These are phyloP conservation scores for Saturnispora saitoi DNA, from an alignment of 805 yeast species.

Conservation along the genomic window DNA sequence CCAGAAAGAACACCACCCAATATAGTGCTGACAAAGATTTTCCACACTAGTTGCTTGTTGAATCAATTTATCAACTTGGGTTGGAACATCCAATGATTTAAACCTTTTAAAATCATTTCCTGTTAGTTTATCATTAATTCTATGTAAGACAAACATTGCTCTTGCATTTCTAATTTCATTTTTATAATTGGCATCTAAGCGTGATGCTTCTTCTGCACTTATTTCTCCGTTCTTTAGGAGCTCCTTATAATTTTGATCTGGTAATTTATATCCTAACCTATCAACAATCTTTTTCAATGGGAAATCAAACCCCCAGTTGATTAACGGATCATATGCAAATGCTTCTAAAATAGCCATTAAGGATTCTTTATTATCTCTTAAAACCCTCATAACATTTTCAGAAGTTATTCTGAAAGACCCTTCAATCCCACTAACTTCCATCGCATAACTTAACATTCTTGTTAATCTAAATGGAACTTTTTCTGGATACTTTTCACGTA, in stretches of 20 bases:
- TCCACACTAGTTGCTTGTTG: constrained; percentile 96
- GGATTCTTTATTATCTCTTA: constrained; percentile 90
- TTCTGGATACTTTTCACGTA: constrained; percentile 95
- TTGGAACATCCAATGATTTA: constrained; percentile 66
- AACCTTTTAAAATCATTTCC: constrained; percentile 84
- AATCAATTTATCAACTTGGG: constrained; percentile 87
- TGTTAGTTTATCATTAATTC: constrained; percentile 86
- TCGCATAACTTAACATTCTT: constrained; percentile 93
- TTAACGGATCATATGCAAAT: constrained; percentile 95
- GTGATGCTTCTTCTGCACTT: constrained; percentile 66
- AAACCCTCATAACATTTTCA: constrained; percentile 92
- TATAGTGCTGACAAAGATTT: constrained; percentile 90
- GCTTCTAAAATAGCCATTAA: constrained; percentile 97
- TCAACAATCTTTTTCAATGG: constrained; percentile 74
- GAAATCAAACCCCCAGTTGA: constrained; percentile 96
- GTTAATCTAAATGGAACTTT: constrained; percentile 96
- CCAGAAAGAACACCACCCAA: constrained; percentile 99
- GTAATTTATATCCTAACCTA: constrained; percentile 45
- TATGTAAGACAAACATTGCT: constrained; percentile 78
- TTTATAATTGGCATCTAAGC: constrained; percentile 62
- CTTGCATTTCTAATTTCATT: constrained; percentile 75
- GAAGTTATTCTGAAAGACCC: constrained; percentile 95
- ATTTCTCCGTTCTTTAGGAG: constrained; percentile 63
- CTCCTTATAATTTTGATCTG: constrained; percentile 62
- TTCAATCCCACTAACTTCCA: constrained; percentile 98